phyloP scores from a whole-genome alignment of 2,329 filamentous ascomycete species.

The Stagonosporopsis cucurbitacearum region DNA sequence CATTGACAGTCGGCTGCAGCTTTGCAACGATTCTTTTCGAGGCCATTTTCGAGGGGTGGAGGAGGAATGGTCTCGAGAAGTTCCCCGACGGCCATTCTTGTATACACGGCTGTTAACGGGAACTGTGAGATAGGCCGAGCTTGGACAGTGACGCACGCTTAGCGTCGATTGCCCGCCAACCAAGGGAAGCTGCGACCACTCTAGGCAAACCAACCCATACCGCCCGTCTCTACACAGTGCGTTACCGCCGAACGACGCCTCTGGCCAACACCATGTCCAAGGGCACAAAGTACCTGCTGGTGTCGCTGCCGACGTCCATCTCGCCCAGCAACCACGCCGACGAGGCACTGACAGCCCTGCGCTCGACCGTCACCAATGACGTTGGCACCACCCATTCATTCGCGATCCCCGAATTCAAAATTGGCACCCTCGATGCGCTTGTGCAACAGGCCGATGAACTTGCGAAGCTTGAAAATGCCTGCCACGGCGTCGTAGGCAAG shows the following conservation, averaged over 20 bases:
- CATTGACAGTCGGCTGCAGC: constrained; percentile 38
- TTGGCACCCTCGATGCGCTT: constrained; percentile 91
- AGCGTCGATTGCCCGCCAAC: constrained; percentile 4
- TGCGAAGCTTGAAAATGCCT: constrained; percentile 81
- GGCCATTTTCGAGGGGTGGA: constrained; percentile 36
- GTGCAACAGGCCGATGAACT: constrained; percentile 97
- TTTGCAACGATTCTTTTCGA: constrained; percentile 33
- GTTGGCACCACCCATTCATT: constrained; percentile 80
- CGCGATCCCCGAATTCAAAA: constrained; percentile 92
- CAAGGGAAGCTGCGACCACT: constrained; percentile 16
- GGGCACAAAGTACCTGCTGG: constrained; percentile 75
- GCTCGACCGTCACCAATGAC: constrained; percentile 73
- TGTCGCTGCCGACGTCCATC: constrained; percentile 89
- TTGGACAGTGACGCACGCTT: not conserved
- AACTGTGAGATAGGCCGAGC: not conserved
- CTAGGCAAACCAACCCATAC: constrained; percentile 28
- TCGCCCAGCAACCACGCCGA: constrained; percentile 80
- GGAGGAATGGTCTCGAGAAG: constrained; percentile 12
- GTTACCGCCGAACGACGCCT: constrained; percentile 17
- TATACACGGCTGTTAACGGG: constrained; percentile 28
- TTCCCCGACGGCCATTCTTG: constrained; percentile 18
- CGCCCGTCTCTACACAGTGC: constrained; percentile 22
- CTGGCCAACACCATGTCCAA: constrained; percentile 50
- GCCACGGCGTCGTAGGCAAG: constrained; percentile 83
- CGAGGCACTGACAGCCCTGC: constrained; percentile 79